phyloP scores from a whole-genome alignment of 169 alveolate species.

The Babesia gibsoni region DNA sequence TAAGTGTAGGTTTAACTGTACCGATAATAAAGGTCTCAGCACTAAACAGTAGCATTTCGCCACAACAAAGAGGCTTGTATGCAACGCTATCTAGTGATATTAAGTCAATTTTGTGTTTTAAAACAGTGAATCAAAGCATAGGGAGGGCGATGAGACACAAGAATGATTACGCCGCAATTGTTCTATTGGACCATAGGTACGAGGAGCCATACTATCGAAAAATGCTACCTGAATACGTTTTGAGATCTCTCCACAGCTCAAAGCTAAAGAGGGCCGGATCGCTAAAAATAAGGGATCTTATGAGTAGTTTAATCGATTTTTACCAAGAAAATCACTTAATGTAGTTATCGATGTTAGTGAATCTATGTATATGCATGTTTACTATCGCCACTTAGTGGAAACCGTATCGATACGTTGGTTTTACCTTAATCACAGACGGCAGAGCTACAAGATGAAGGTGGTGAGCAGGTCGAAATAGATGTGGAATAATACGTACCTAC shows the following conservation, averaged over 20 bases:
- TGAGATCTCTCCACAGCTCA: background rate
- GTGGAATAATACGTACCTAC: too few relatives aligned
- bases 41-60: background rate
- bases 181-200: conserved; percentile 88
- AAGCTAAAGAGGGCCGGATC: too few relatives aligned
- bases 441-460: too few relatives aligned
- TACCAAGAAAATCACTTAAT: too few relatives aligned
- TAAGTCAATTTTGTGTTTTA: conserved; percentile 85
- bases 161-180: conserved; percentile 89
- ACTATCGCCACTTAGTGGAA: too few relatives aligned
- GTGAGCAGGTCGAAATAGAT: too few relatives aligned
- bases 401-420: too few relatives aligned
- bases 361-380: too few relatives aligned
- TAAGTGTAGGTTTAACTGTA: background rate
- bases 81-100: conserved; percentile 33
- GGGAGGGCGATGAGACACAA: conserved; percentile 97
- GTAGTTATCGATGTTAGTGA: too few relatives aligned
- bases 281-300: too few relatives aligned
- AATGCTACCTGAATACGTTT: background rate
- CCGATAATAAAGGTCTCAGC: background rate
- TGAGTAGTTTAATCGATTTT: too few relatives aligned
- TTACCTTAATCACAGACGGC: too few relatives aligned
- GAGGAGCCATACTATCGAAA: background rate
- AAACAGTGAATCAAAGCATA: conserved; percentile 92
- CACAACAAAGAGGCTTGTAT: conserved; percentile 6